Base-by-base conservation (phyloP, 1,284 basidiomycete species). In the Ustilago lituana region DNA sequence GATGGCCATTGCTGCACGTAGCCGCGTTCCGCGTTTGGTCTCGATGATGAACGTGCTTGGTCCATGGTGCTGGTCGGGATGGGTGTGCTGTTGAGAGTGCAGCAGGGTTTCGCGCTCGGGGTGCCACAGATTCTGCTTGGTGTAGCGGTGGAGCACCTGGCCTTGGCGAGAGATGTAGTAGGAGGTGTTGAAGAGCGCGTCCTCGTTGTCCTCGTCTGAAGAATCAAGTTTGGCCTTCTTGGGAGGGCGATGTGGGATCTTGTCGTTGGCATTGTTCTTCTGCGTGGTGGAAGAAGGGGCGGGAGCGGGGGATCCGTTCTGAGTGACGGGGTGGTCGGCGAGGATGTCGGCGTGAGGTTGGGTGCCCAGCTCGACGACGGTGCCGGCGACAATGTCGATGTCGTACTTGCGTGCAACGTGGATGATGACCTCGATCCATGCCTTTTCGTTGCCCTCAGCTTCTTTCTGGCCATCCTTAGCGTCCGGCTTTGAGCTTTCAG, bases 91-190 rank as follows among this genome's bases (percentile, higher is more conserved):
- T 26, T 66, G 71, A 2, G 74, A 72, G 3, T 54, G 40, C 5
- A 73, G 35, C 2, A 80, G 63, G 3, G 77, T 69, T 20, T 55
- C 44, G 4, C 78, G 67, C 57, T 81, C 79, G 6, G 79, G 70
- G 48, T 81, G 79, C 79, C 79, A 81, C 14, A 81, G 58, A 35
- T 78, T 74, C 26, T 75, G 73, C 43, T 81, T 81, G 3, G 79
- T 81, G 39, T 81, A 81, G 10, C 68, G 55, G 14, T 76, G 75
- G 1, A 48, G 35, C 1, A 81, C 66, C 5, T 52, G 27, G 15
- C 79, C 79, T 0, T 45, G 24, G 10, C 70, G 47, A 10, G 67
- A 64, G 37, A 81, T 50, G 56, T 78, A 81, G 69, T 79, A 80
- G 15, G 70, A 63, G 12, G 78, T 80, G 44, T 81, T 81, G 76